These are phyloP conservation scores for Codiaeum variegatum DNA, from an alignment of 441 rosid genomes.

Conservation along the genomic window DNA sequence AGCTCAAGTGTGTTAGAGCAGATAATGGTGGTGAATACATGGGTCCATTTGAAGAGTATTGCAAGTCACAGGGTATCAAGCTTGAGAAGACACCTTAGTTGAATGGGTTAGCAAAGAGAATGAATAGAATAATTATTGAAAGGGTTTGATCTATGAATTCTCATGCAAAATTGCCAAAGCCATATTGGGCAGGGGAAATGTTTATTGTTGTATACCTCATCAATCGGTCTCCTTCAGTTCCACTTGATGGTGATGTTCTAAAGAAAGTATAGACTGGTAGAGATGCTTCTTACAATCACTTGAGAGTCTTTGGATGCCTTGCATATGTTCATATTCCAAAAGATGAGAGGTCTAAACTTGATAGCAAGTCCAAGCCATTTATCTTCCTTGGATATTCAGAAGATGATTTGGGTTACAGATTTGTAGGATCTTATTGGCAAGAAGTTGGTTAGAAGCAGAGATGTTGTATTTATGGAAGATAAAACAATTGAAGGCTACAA, in stretches of 20 bases:
- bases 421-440: neutral
- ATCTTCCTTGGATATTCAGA: neutral
- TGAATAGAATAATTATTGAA: neutral
- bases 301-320: neutral
- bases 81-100: neutral
- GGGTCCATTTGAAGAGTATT: neutral
- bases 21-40: neutral
- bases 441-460: neutral
- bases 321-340: neutral
- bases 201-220: neutral
- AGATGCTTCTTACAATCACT: neutral
- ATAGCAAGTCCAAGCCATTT: neutral
- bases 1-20: neutral
- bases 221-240: neutral
- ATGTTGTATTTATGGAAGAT: neutral
- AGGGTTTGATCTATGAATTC: neutral
- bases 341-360: neutral
- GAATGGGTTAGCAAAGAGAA: neutral
- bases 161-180: neutral
- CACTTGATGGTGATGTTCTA: neutral
- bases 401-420: neutral
- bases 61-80: neutral
- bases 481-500: too few species aligned
- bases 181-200: neutral
- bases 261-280: neutral